Conservation (phyloP, 2,329 filamentous ascomycete species). For the Penicillium sp. region DNA sequence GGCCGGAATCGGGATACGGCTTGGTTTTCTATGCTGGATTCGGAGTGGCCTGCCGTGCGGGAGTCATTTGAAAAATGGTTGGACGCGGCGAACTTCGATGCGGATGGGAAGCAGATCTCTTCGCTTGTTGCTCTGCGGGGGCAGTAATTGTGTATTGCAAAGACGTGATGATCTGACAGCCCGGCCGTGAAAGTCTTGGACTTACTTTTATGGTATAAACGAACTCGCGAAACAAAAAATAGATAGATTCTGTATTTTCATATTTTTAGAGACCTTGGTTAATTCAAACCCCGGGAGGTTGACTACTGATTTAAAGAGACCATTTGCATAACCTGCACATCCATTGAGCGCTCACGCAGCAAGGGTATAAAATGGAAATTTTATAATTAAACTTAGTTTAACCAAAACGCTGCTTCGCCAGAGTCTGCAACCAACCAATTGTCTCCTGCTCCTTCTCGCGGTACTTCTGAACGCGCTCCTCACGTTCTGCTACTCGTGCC, state of each 20-base stretch:
- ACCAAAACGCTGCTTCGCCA: conserved; percentile 80
- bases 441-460: conserved; percentile 78
- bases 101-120: conserved; percentile 8
- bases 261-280: background rate
- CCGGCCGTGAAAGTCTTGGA: background rate
- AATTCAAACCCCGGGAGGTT: background rate
- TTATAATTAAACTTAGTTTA: conserved; percentile 25
- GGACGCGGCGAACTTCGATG: conserved; percentile 16
- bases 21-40: conserved; percentile 21
- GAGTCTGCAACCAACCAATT: conserved; percentile 73
- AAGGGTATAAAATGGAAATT: background rate
- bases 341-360: background rate
- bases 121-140: conserved; percentile 9
- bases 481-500: conserved; percentile 74
- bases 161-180: background rate
- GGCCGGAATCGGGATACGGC: conserved; percentile 58
- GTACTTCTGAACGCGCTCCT: conserved; percentile 70
- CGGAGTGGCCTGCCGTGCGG: conserved; percentile 13
- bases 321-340: background rate
- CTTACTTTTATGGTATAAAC: background rate
- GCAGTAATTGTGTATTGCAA: background rate
- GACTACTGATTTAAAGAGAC: background rate
- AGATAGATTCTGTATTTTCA: background rate
- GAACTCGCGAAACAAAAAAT: background rate
- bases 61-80: conserved; percentile 17